Evolutionary conservation across 164 flowering plant genomes (phyloP).

Genomic region (Saururus chinensis): DNA sequence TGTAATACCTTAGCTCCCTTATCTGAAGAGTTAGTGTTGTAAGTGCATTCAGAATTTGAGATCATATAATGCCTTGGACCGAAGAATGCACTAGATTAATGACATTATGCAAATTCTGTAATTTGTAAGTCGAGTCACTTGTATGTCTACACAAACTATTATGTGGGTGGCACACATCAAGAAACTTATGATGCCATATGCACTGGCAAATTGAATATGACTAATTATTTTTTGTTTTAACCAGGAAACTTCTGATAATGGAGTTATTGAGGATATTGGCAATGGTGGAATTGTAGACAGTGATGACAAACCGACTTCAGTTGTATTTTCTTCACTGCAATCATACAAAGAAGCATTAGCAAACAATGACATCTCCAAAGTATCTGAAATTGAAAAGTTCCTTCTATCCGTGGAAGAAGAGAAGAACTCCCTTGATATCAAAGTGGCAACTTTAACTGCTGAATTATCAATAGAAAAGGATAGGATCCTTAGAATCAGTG

Average conservation of each 20-base stretch:
- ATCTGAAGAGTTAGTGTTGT: no score
- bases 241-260: constrained; percentile 54
- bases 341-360: constrained; percentile 72
- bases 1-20: no score
- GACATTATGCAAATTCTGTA: no score
- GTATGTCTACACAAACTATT: background rate
- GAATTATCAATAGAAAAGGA: constrained; percentile 52
- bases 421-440: constrained; percentile 41
- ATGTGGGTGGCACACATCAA: background rate
- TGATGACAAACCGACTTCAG: constrained; percentile 42
- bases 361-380: constrained; percentile 44
- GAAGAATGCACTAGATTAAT: no score
- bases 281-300: constrained; percentile 26
- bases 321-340: constrained; percentile 30
- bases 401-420: constrained; percentile 61
- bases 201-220: background rate
- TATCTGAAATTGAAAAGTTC: constrained; percentile 52
- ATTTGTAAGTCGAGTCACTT: no score
- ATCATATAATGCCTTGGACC: no score
- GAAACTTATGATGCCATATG: background rate
- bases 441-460: constrained; percentile 40
- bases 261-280: constrained; percentile 28
- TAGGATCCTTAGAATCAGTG: constrained; percentile 68
- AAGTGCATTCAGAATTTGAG: no score
- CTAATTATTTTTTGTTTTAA: background rate